Conservation (phyloP, 164 flowering plant species). For the Cinnamomum chago region DNA sequence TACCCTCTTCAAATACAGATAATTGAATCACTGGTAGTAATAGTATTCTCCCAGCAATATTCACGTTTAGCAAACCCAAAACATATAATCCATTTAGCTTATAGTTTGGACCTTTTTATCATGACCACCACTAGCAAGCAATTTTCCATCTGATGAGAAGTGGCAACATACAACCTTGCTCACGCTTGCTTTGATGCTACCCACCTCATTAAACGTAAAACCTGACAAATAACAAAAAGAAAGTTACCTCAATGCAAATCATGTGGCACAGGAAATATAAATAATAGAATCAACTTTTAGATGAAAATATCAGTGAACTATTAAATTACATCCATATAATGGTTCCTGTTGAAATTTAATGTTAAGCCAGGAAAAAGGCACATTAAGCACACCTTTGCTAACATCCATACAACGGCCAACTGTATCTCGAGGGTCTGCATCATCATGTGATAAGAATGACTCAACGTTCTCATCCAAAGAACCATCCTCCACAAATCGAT, state of each 20-base stretch:
- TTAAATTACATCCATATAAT: neutral
- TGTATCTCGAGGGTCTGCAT: slow-evolving; percentile 73
- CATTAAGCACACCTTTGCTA: slow-evolving; percentile 52
- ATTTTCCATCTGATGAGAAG: slow-evolving; percentile 94
- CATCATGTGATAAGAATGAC: slow-evolving; percentile 92
- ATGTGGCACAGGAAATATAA: neutral
- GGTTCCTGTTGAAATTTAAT: neutral
- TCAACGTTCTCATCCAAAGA: slow-evolving; percentile 94
- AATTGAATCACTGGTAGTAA: neutral
- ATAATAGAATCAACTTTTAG: no score
- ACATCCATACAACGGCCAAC: slow-evolving; percentile 82
- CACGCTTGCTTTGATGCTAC: slow-evolving; percentile 61
- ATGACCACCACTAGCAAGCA: slow-evolving; percentile 95
- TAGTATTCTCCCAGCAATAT: no score
- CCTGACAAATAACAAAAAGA: slow-evolving; percentile 33
- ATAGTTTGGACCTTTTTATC: slow-evolving; percentile 54
- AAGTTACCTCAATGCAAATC: slow-evolving; percentile 10
- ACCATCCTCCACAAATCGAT: slow-evolving; percentile 85
- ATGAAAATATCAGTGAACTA: neutral
- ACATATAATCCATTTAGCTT: neutral
- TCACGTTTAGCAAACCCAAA: neutral
- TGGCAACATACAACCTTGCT: slow-evolving; percentile 87
- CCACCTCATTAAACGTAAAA: slow-evolving; percentile 68
- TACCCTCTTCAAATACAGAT: neutral
- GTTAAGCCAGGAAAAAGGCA: neutral